A percentile compares a stretch with the other conserved stretches of the same genome.
phyloP scores from a whole-genome alignment of 148 eudicot species.

The Vaccinium darrowii region DNA sequence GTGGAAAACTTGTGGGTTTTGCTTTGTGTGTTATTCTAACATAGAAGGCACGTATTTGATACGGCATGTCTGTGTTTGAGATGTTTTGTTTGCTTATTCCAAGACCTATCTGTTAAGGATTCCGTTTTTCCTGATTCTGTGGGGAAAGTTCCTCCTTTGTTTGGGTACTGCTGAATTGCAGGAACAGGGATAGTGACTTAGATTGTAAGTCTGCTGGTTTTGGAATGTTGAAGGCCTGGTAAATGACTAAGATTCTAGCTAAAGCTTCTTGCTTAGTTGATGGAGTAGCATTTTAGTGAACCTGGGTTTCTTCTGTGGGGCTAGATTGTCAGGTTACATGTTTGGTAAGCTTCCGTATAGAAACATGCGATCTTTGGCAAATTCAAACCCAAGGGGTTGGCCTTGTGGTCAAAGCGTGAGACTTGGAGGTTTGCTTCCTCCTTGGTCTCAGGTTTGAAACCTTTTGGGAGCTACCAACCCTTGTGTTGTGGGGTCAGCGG shows the following conservation, averaged over 20 bases:
- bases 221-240: background rate
- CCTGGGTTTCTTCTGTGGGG: background rate
- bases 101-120: background rate
- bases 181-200: background rate
- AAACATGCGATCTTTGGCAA: background rate
- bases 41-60: background rate
- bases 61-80: background rate
- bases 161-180: background rate
- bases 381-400: background rate
- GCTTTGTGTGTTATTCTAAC: background rate
- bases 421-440: background rate
- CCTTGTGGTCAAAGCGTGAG: background rate
- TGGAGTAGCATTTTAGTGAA: background rate
- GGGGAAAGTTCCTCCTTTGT: background rate
- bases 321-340: background rate
- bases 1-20: background rate
- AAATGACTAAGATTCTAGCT: background rate
- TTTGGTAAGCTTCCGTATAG: background rate
- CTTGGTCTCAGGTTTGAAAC: background rate
- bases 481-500: too few species aligned
- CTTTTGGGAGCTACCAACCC: too few species aligned
- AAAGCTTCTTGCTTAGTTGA: constrained; percentile 4
- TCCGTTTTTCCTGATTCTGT: background rate
- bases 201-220: background rate
- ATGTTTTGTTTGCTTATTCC: background rate